A percentile compares a stretch with the other conserved stretches of the same genome.
Conservation (phyloP, 1,284 basidiomycete genomes). For the Cryptococcus depauperatus region DNA sequence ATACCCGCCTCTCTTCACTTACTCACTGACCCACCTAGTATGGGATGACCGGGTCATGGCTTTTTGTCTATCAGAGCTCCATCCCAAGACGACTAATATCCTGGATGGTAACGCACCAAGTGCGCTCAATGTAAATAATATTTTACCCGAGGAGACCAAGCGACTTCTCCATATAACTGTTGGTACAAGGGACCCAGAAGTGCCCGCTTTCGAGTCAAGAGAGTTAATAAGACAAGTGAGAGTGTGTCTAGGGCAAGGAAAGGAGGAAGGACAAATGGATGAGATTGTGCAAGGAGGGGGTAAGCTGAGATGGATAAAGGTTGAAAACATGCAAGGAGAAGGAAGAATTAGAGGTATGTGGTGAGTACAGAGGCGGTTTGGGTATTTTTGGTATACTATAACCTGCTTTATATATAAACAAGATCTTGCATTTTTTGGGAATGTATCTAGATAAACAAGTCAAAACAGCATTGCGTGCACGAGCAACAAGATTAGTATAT, state of each 20-base stretch:
- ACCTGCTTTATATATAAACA: too few species aligned
- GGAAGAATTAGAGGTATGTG: slow-evolving; percentile 30
- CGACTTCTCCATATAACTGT: slow-evolving; percentile 75
- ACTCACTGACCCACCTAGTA: slow-evolving; percentile 58
- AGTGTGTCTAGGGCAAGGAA: slow-evolving; percentile 18
- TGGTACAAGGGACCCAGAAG: slow-evolving; percentile 56
- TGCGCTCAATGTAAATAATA: slow-evolving; percentile 10
- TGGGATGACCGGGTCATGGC: slow-evolving; percentile 80
- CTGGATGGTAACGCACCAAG: not conserved
- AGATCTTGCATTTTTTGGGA: too few species aligned
- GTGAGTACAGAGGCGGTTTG: not conserved
- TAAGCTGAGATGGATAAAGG: slow-evolving; percentile 23
- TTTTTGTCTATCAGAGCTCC: slow-evolving; percentile 56
- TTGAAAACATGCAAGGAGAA: slow-evolving; percentile 18
- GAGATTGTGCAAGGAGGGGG: slow-evolving; percentile 31
- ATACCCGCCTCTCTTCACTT: slow-evolving; percentile 54
- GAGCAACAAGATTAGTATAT: too few species aligned
- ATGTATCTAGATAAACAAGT: too few species aligned
- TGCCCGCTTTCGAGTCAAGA: slow-evolving; percentile 58
- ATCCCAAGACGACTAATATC: slow-evolving; percentile 43
- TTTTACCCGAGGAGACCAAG: slow-evolving; percentile 50
- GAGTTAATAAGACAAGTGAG: slow-evolving; percentile 29
- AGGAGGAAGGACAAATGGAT: slow-evolving; percentile 18
- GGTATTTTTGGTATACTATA: too few species aligned
- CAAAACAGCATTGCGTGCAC: too few species aligned